Percentiles rank a stretch among this genome's conserved stretches.
phyloP scores from a whole-genome alignment of 2,329 filamentous ascomycete species.

The Erysiphe neolycopersici region DNA sequence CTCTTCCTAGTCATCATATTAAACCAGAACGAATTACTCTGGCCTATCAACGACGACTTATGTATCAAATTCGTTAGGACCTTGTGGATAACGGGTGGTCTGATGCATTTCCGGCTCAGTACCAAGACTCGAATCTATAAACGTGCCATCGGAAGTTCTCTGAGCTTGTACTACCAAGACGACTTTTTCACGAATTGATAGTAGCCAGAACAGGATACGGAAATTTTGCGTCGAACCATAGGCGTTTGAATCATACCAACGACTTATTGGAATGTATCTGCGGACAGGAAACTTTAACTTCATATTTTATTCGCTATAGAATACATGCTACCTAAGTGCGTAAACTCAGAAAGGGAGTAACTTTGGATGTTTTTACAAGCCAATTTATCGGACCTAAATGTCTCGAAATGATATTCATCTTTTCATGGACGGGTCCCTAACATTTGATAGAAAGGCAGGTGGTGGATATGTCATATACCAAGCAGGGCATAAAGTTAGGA shows the following conservation, averaged over 20 bases:
- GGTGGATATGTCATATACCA: no score
- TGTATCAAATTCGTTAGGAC: not conserved
- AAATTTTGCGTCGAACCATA: not conserved
- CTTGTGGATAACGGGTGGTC: not conserved
- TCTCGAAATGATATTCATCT: no score
- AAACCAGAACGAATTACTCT: not conserved
- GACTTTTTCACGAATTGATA: not conserved
- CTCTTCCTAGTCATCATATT: not conserved
- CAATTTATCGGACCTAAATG: not conserved
- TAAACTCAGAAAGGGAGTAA: not conserved
- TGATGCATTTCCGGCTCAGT: not conserved
- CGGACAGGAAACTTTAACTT: not conserved
- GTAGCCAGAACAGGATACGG: no score
- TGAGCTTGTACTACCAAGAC: not conserved
- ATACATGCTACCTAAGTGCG: not conserved
- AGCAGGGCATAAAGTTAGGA: no score
- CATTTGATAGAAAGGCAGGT: no score
- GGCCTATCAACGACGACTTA: not conserved
- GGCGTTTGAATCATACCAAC: not conserved
- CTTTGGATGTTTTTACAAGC: not conserved
- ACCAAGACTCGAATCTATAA: not conserved
- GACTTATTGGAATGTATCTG: not conserved
- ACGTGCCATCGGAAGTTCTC: not conserved
- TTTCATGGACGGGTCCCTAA: no score
- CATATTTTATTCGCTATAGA: not conserved